These are phyloP conservation scores for Penicillium olsonii DNA, from an alignment of 2,329 filamentous ascomycete genomes.

Conservation along the genomic window DNA sequence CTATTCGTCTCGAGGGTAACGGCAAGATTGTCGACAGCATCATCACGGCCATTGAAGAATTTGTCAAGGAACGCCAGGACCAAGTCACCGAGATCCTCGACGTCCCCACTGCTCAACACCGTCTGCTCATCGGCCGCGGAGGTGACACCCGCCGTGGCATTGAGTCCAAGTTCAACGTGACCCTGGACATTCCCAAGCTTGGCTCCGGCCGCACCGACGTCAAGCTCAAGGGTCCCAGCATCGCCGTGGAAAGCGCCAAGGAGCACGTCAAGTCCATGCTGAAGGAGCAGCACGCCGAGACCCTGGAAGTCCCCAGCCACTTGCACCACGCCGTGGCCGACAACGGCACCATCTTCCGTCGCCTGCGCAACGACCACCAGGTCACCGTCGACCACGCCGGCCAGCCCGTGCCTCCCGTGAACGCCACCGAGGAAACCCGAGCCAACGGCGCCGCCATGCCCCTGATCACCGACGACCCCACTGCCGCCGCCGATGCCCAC, in stretches of 20 bases:
- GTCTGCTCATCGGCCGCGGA: slow-evolving; percentile 85
- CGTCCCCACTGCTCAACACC: slow-evolving; percentile 85
- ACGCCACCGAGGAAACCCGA: slow-evolving; percentile 52
- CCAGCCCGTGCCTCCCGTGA: slow-evolving; percentile 71
- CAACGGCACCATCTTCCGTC: slow-evolving; percentile 91
- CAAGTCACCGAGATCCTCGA: slow-evolving; percentile 78
- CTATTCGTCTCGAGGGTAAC: slow-evolving; percentile 85
- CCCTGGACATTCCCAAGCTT: slow-evolving; percentile 88
- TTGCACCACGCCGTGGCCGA: slow-evolving; percentile 80
- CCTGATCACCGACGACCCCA: slow-evolving; percentile 87
- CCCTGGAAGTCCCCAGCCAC: slow-evolving; percentile 76
- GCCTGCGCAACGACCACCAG: slow-evolving; percentile 78
- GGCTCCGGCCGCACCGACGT: slow-evolving; percentile 80
- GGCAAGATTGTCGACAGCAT: slow-evolving; percentile 86
- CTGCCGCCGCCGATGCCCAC: slow-evolving; percentile 65
- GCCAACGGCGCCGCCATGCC: slow-evolving; percentile 65
- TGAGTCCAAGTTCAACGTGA: slow-evolving; percentile 82
- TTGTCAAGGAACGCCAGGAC: slow-evolving; percentile 80
- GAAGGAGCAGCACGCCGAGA: slow-evolving; percentile 86
- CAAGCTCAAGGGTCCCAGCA: slow-evolving; percentile 78
- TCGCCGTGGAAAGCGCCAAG: slow-evolving; percentile 81
- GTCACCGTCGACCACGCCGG: slow-evolving; percentile 92
- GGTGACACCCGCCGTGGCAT: slow-evolving; percentile 83
- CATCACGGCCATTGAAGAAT: slow-evolving; percentile 74
- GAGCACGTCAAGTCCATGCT: slow-evolving; percentile 74